phyloP scores from a whole-genome alignment of 371 early-diverging fungal genomes.

The Mortierella sp. region DNA sequence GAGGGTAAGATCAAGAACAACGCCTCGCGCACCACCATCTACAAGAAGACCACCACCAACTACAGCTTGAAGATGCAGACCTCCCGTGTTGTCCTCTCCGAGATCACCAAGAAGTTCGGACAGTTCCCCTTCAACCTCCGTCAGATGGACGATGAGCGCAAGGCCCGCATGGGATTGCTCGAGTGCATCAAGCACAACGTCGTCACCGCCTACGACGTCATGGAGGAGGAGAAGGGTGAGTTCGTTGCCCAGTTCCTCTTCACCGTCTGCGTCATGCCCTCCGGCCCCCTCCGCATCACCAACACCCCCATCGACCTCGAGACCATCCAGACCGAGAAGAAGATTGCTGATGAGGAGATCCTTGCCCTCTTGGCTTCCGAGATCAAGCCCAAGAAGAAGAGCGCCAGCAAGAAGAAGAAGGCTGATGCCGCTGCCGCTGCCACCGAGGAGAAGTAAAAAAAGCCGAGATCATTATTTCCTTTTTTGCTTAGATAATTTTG shows the following conservation, averaged over 20 bases:
- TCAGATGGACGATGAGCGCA: constrained; percentile 86
- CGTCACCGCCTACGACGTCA: constrained; percentile 84
- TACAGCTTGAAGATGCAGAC: constrained; percentile 94
- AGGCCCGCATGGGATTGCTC: constrained; percentile 93
- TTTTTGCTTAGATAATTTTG: constrained; percentile 1
- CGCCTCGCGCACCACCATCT: constrained; percentile 90
- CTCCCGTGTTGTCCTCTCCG: constrained; percentile 82
- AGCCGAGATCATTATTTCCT: background rate
- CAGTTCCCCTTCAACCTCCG: constrained; percentile 92
- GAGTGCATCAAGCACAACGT: constrained; percentile 91
- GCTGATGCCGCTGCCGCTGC: constrained; percentile 56
- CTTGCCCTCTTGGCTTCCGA: constrained; percentile 72
- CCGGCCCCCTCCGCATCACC: constrained; percentile 86
- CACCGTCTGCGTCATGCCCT: constrained; percentile 91
- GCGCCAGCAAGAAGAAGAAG: constrained; percentile 61
- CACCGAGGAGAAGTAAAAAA: constrained; percentile 55
- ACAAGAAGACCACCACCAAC: constrained; percentile 88
- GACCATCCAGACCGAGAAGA: constrained; percentile 81
- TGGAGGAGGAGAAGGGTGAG: constrained; percentile 88
- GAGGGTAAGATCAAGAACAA: constrained; percentile 87
- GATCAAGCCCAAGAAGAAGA: constrained; percentile 62
- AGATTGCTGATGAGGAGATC: constrained; percentile 81
- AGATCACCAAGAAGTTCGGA: constrained; percentile 86
- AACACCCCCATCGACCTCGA: constrained; percentile 74
- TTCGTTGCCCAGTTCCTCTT: constrained; percentile 92